phyloP scores from a whole-genome alignment of 345 rosid genomes.

The Populus deltoides region DNA sequence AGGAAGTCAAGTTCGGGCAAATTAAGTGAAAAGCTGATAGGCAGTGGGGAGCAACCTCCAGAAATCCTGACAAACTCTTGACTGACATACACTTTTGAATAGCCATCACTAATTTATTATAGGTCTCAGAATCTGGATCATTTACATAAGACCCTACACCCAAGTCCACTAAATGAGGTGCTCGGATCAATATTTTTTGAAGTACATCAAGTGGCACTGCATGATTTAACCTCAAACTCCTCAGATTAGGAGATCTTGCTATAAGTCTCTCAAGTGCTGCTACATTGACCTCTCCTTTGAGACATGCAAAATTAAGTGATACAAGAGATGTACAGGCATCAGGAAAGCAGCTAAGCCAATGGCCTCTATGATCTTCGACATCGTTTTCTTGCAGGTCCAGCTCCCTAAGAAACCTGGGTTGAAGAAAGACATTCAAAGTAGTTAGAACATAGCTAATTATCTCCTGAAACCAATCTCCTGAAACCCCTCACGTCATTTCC shows the following conservation, averaged over 20 bases:
- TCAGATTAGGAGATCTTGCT: slow-evolving; percentile 81
- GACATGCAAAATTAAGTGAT: slow-evolving; percentile 88
- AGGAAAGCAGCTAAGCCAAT: slow-evolving; percentile 90
- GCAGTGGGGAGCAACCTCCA: slow-evolving; percentile 65
- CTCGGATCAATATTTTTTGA: slow-evolving; percentile 54
- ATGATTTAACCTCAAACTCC: slow-evolving; percentile 75
- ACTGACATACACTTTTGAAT: slow-evolving; percentile 52
- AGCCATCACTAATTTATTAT: slow-evolving; percentile 41
- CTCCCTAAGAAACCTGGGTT: slow-evolving; percentile 71
- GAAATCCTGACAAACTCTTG: slow-evolving; percentile 81
- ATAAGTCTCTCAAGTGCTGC: slow-evolving; percentile 83
- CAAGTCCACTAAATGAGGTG: slow-evolving; percentile 73
- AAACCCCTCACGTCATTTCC: not conserved
- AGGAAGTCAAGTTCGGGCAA: slow-evolving; percentile 52
- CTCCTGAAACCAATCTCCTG: not conserved
- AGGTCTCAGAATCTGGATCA: slow-evolving; percentile 63
- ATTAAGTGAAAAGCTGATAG: slow-evolving; percentile 59
- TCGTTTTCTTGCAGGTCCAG: slow-evolving; percentile 97
- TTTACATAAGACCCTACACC: slow-evolving; percentile 82
- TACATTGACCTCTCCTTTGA: slow-evolving; percentile 74
- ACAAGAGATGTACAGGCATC: slow-evolving; percentile 71
- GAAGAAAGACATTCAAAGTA: slow-evolving; percentile 2
- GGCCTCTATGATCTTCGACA: slow-evolving; percentile 86
- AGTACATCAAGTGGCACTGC: slow-evolving; percentile 73
- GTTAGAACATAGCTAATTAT: not conserved